phyloP scores from a whole-genome alignment of 108 stramenopile genomes.

The Parietichytrium sp. region DNA sequence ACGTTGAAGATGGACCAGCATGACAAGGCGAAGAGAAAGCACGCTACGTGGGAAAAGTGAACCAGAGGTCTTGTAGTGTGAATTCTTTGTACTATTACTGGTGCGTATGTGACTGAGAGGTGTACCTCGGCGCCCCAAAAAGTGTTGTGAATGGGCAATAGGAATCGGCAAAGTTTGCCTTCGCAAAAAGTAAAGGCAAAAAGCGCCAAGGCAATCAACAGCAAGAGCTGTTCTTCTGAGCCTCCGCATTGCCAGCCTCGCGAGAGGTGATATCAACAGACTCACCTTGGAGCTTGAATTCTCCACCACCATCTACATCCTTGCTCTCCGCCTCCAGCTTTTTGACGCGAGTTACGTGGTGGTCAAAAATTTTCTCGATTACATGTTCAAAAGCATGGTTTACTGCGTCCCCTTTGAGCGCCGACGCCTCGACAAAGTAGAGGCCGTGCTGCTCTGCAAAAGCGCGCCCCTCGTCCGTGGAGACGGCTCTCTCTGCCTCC shows the following conservation, averaged over 20 bases:
- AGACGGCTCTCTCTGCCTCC: slow-evolving; percentile 85
- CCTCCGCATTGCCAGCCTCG: neutral
- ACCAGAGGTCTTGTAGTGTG: no score
- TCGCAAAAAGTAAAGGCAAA: no score
- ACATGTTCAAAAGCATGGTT: slow-evolving; percentile 94
- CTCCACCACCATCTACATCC: neutral
- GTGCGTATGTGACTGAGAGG: no score
- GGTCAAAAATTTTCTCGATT: slow-evolving; percentile 73
- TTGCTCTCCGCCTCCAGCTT: slow-evolving; percentile 5
- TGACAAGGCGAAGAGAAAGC: no score
- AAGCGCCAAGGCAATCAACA: neutral
- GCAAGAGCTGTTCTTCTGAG: neutral
- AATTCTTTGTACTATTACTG: no score
- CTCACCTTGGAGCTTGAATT: slow-evolving; percentile 1
- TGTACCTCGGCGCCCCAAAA: no score
- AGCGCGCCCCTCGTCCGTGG: slow-evolving; percentile 91
- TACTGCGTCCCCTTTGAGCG: slow-evolving; percentile 88
- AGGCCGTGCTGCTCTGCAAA: slow-evolving; percentile 96
- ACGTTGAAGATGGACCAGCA: no score
- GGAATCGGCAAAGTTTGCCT: no score
- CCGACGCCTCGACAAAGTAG: slow-evolving; percentile 96
- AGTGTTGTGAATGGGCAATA: no score
- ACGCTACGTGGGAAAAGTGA: no score
- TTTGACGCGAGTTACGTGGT: slow-evolving; percentile 34
- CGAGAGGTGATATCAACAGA: slow-evolving; percentile 18